A percentile compares a stretch with the other conserved stretches of the same genome.
Evolutionary conservation across 441 rosid genomes (phyloP).

Genomic region (Arabidopsis lyrata): DNA sequence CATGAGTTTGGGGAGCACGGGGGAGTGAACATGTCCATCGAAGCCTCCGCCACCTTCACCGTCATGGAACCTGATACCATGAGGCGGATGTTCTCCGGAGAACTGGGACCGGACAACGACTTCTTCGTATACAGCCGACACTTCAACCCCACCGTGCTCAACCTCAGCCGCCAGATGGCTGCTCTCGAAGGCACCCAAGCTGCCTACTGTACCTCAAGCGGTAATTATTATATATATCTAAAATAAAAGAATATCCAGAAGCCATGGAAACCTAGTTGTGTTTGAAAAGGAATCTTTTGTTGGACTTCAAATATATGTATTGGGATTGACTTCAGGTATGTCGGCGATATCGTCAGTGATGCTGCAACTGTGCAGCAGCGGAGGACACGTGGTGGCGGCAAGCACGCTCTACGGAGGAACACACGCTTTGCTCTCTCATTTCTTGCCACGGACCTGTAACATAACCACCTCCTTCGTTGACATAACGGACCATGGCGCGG

Average conservation of each 20-base stretch:
- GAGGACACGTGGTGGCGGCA: slow-evolving; percentile 93
- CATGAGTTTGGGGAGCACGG: slow-evolving; percentile 98
- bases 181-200: slow-evolving; percentile 96
- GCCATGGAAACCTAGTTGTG: slow-evolving; percentile 6
- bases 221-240: slow-evolving; percentile 42
- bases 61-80: slow-evolving; percentile 98
- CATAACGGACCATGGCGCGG: slow-evolving; percentile 59
- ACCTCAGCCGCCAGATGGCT: slow-evolving; percentile 97
- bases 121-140: slow-evolving; percentile 93
- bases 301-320: neutral
- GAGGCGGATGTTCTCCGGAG: slow-evolving; percentile 90
- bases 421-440: slow-evolving; percentile 85
- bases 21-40: slow-evolving; percentile 97
- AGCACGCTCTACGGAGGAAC: slow-evolving; percentile 84
- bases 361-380: slow-evolving; percentile 90
- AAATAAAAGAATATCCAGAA: neutral
- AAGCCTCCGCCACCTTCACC: slow-evolving; percentile 98
- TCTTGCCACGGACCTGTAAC: slow-evolving; percentile 78
- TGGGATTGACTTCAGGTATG: slow-evolving; percentile 63
- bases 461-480: slow-evolving; percentile 87
- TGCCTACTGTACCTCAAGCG: slow-evolving; percentile 96
- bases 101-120: slow-evolving; percentile 90
- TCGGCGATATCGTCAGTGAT: slow-evolving; percentile 89
- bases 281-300: slow-evolving; percentile 25
- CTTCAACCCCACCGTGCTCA: slow-evolving; percentile 92